phyloP scores from a whole-genome alignment of 768 basidiomycete species.

The Termitomyces sp. region DNA sequence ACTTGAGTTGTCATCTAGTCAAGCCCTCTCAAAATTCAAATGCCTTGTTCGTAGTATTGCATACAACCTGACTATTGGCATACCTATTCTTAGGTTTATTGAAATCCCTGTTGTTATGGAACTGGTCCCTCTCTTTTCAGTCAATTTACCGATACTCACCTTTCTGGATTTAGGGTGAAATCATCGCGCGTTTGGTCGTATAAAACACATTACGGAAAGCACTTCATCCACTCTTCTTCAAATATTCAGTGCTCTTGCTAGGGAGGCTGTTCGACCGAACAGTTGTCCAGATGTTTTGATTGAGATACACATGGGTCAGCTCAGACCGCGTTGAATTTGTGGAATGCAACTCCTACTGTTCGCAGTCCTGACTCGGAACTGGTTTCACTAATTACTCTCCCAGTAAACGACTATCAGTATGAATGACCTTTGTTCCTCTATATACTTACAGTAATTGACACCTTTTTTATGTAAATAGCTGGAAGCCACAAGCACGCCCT shows the following conservation, averaged over 20 bases:
- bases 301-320: no score
- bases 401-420: no score
- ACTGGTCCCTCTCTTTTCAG: slow-evolving; percentile 44
- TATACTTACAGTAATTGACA: no score
- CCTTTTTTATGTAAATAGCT: no score
- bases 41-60: slow-evolving; percentile 11
- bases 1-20: slow-evolving; percentile 57
- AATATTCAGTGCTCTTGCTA: slow-evolving; percentile 22
- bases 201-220: slow-evolving; percentile 46
- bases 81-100: slow-evolving; percentile 80
- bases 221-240: slow-evolving; percentile 5
- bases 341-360: no score
- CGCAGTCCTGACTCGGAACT: no score
- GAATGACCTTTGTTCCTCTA: no score
- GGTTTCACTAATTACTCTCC: no score
- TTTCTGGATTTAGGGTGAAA: slow-evolving; percentile 57
- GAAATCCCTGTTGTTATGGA: slow-evolving; percentile 88
- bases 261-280: slow-evolving; percentile 39
- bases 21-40: slow-evolving; percentile 23
- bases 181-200: slow-evolving; percentile 73
- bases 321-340: no score
- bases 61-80: slow-evolving; percentile 19
- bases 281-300: slow-evolving; percentile 20
- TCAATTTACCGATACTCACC: not conserved
- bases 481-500: no score